These are phyloP conservation scores for Chlorella sp. DNA, from an alignment of 139 green algal species.

Conservation along the genomic window DNA sequence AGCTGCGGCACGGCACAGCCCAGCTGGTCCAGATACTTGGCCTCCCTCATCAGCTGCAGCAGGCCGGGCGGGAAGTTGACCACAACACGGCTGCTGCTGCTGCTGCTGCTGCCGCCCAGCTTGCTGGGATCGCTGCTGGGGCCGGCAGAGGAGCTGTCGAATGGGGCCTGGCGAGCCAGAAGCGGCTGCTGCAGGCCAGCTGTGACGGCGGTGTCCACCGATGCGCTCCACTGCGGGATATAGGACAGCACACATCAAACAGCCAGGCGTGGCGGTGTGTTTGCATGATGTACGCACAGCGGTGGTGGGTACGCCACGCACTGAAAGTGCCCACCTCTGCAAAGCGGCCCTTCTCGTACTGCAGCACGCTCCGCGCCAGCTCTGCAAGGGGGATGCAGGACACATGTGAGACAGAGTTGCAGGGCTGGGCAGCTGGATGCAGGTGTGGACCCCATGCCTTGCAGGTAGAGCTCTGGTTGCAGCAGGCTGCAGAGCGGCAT, in stretches of 20 bases:
- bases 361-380: conserved; percentile 80
- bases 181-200: conserved; percentile 83
- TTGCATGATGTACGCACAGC: too few relatives aligned
- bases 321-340: neutral
- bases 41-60: conserved; percentile 81
- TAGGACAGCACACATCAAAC: too few relatives aligned
- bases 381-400: neutral
- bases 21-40: conserved; percentile 89
- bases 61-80: conserved; percentile 88
- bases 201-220: conserved; percentile 72
- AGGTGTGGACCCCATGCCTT: neutral
- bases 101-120: neutral
- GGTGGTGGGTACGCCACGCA: too few relatives aligned
- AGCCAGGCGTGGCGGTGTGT: too few relatives aligned
- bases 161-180: conserved; percentile 4
- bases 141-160: neutral
- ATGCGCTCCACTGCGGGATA: conserved; percentile 71
- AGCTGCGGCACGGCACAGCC: conserved; percentile 88
- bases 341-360: conserved; percentile 89
- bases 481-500: neutral
- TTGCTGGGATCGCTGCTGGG: neutral
- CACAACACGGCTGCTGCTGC: conserved; percentile 40
- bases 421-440: neutral
- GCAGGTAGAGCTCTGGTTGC: too few relatives aligned
- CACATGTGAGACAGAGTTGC: neutral